phyloP scores from a whole-genome alignment of 352 stramenopile genomes.

The Halophytophthora polymorphica region DNA sequence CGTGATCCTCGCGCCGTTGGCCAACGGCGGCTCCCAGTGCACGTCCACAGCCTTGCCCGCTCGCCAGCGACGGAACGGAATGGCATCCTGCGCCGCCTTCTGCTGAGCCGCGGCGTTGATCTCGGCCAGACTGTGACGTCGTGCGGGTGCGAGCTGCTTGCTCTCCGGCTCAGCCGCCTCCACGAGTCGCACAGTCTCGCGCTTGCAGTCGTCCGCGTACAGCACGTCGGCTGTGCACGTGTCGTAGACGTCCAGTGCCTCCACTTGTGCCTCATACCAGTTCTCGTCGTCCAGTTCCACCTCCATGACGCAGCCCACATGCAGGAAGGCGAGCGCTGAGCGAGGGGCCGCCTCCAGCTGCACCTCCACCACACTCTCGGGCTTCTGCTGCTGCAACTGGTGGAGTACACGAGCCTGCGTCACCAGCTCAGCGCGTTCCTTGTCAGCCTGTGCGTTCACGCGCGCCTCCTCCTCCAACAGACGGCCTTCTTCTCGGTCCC shows the following conservation, averaged over 20 bases:
- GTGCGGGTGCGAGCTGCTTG: slow-evolving; percentile 7
- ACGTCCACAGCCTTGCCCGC: slow-evolving; percentile 72
- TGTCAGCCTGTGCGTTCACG: slow-evolving; percentile 36
- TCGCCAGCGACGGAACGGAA: slow-evolving; percentile 64
- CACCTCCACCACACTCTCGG: slow-evolving; percentile 52
- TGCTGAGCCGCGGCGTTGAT: slow-evolving; percentile 45
- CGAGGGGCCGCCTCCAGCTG: slow-evolving; percentile 44
- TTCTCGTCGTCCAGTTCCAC: slow-evolving; percentile 71
- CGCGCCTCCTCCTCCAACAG: slow-evolving; percentile 51
- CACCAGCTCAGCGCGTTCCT: slow-evolving; percentile 39
- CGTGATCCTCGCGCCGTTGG: slow-evolving; percentile 60
- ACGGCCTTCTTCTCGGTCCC: slow-evolving; percentile 41
- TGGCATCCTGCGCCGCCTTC: slow-evolving; percentile 28
- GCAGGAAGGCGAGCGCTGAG: slow-evolving; percentile 67
- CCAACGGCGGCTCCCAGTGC: slow-evolving; percentile 54
- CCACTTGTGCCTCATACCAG: slow-evolving; percentile 65
- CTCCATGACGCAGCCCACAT: slow-evolving; percentile 45
- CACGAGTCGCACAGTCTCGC: slow-evolving; percentile 67
- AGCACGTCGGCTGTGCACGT: slow-evolving; percentile 56
- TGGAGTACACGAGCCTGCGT: slow-evolving; percentile 42
- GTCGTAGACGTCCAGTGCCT: slow-evolving; percentile 59
- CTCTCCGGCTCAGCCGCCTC: slow-evolving; percentile 25
- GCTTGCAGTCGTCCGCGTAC: slow-evolving; percentile 58
- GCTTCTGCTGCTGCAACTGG: slow-evolving; percentile 61
- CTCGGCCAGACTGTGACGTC: slow-evolving; percentile 20